Conservation (phyloP, 2,329 filamentous ascomycete genomes). For the Alternaria infectoria region DNA sequence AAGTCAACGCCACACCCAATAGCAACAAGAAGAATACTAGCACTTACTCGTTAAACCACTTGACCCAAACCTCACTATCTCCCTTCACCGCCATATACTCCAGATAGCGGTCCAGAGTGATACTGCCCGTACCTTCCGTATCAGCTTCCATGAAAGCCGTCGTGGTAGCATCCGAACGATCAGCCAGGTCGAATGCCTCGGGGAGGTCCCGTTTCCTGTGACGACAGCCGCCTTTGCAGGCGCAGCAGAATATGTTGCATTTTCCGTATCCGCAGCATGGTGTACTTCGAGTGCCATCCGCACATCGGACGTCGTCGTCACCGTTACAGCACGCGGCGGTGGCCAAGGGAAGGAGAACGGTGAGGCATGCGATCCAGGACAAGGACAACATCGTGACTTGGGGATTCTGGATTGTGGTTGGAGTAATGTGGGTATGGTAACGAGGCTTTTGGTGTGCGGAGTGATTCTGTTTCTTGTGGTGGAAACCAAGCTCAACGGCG, state of each 20-base stretch:
- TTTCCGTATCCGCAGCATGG: background rate
- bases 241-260: background rate
- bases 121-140: background rate
- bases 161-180: background rate
- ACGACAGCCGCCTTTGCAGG: background rate
- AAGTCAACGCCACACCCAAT: background rate
- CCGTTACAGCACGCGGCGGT: background rate
- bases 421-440: background rate
- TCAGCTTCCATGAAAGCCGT: background rate
- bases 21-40: background rate
- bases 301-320: background rate
- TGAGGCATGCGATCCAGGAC: background rate
- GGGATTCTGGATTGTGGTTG: background rate
- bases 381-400: background rate
- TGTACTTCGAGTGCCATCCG: background rate
- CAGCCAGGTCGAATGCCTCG: background rate
- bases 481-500: background rate
- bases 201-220: background rate
- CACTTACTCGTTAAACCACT: background rate
- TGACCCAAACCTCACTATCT: background rate
- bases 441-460: background rate
- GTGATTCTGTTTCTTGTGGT: background rate
- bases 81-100: background rate
- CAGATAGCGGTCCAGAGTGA: background rate
- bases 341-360: background rate